A percentile compares a stretch with the other conserved stretches of the same genome.
Conservation (phyloP, 1,284 basidiomycete genomes). For the Puccinia polysora region DNA sequence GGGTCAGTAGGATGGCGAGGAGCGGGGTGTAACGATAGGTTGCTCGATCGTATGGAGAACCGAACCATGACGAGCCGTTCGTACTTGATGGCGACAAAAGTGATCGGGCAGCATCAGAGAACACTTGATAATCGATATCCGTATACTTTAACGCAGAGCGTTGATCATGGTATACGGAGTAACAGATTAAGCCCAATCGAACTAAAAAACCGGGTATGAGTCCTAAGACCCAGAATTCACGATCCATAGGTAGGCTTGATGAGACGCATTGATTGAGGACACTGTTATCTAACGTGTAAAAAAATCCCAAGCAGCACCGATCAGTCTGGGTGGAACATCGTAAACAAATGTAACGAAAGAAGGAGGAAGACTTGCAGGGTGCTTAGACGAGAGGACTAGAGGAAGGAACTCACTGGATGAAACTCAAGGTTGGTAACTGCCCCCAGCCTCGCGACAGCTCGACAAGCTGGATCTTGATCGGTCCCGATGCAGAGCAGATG, state of each 20-base stretch:
- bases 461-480: no score
- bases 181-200: slow-evolving; percentile 1
- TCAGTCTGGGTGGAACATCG: no score
- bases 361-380: no score
- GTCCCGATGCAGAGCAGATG: no score
- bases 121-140: slow-evolving; percentile 93
- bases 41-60: slow-evolving; percentile 81
- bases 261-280: no score
- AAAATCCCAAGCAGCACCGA: no score
- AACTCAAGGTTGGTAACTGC: no score
- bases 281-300: no score
- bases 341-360: no score
- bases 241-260: not conserved
- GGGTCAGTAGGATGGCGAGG: slow-evolving; percentile 73
- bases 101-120: slow-evolving; percentile 80
- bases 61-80: slow-evolving; percentile 45
- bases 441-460: no score
- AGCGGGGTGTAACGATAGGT: slow-evolving; percentile 97
- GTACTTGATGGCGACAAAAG: slow-evolving; percentile 53
- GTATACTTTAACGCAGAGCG: slow-evolving; percentile 85
- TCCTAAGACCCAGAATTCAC: not conserved
- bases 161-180: slow-evolving; percentile 81
- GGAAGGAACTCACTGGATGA: no score
- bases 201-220: not conserved
- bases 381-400: no score